Percentiles rank a stretch among this genome's conserved stretches.
phyloP scores from a whole-genome alignment of 768 basidiomycete genomes.

The Lentinula sp. region DNA sequence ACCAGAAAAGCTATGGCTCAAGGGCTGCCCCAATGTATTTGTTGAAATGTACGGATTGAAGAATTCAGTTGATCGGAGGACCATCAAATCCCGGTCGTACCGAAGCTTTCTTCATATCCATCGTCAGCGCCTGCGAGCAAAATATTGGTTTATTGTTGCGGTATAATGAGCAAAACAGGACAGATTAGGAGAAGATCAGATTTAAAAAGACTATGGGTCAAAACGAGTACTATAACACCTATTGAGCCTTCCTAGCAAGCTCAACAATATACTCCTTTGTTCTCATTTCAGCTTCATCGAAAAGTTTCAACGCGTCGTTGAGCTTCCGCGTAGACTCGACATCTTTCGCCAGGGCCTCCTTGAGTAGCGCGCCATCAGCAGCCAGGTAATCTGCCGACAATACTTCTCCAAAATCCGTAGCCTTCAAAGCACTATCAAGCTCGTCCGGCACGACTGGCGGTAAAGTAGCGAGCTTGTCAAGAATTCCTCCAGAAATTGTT shows the following conservation, averaged over 20 bases:
- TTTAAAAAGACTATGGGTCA: too few species aligned
- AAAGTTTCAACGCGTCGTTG: conserved; percentile 37
- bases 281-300: conserved; percentile 35
- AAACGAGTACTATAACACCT: background rate
- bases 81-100: too few species aligned
- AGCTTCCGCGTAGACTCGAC: conserved; percentile 35
- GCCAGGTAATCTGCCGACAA: conserved; percentile 25
- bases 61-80: too few species aligned
- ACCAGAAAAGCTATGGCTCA: too few species aligned
- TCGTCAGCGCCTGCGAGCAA: too few species aligned
- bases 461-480: conserved; percentile 28
- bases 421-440: conserved; percentile 2
- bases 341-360: conserved; percentile 29
- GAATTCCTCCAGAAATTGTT: conserved; percentile 33
- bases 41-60: too few species aligned
- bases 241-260: background rate
- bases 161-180: too few species aligned
- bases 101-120: too few species aligned
- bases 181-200: too few species aligned
- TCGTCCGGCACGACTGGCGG: conserved; percentile 14
- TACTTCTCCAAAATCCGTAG: background rate
- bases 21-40: too few species aligned
- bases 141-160: too few species aligned
- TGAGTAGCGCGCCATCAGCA: conserved; percentile 24
- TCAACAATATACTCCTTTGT: conserved; percentile 22